Evolutionary conservation across 2,329 filamentous ascomycete genomes (phyloP).

Genomic region (Boeremia exigua): DNA sequence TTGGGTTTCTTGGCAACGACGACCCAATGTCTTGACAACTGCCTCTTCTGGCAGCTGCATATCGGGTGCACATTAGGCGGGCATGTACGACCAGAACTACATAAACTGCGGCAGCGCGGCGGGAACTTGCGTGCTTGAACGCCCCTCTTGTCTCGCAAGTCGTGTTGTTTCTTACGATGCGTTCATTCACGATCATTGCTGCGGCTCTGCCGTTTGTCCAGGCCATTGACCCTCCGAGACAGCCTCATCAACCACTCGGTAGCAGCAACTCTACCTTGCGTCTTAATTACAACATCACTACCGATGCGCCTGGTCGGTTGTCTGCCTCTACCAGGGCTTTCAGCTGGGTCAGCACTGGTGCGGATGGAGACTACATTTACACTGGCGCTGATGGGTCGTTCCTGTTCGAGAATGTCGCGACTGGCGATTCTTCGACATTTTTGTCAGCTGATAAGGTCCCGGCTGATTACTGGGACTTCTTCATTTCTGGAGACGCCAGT

Average conservation of each 20-base stretch:
- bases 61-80: conserved; percentile 29
- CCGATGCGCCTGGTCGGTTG: conserved; percentile 49
- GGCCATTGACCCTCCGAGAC: conserved; percentile 58
- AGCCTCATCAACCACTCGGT: conserved; percentile 62
- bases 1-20: conserved; percentile 41
- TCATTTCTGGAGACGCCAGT: conserved; percentile 65
- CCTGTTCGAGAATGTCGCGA: conserved; percentile 67
- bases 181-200: conserved; percentile 36
- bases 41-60: conserved; percentile 43
- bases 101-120: conserved; percentile 23
- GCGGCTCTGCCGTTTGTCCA: conserved; percentile 36
- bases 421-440: conserved; percentile 63
- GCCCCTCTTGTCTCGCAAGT: conserved; percentile 24
- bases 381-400: conserved; percentile 59
- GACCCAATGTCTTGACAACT: conserved; percentile 42
- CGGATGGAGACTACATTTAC: conserved; percentile 68
- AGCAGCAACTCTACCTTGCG: conserved; percentile 58
- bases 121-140: conserved; percentile 21
- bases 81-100: conserved; percentile 27
- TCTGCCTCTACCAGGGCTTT: conserved; percentile 55
- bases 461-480: conserved; percentile 62
- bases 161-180: conserved; percentile 32
- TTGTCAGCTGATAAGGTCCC: conserved; percentile 65
- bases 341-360: conserved; percentile 64
- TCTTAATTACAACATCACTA: conserved; percentile 67